Evolutionary conservation across 306 rosid genomes (phyloP), one percentile per base, ranked within the genome.

Genomic region (Sesbania bispinosa): DNA sequence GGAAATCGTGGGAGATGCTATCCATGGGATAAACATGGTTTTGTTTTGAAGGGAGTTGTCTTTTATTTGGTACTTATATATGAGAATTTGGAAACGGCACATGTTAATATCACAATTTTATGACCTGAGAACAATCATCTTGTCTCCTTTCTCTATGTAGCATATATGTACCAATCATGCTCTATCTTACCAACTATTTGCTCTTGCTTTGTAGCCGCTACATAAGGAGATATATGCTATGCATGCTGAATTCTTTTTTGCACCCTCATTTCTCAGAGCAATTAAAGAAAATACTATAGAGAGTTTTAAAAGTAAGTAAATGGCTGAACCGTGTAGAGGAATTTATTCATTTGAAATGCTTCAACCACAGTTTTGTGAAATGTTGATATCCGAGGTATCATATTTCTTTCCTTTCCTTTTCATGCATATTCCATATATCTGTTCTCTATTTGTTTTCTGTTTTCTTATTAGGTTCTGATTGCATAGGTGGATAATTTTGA

Each of bases 401-500:
- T 48, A 61, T 71, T 62, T 79, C 81, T 82, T 35, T 69, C 58
- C 47, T 57, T 67, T 62, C 60, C 55, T 47, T 69, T 48, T 75
- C 59, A 48, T 77, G 59, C 51, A 39, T 36, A 57, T 41, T 65
- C 47, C 35, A 10, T 58, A 24, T 60, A 69, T 57, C 21, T 13
- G 14, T 75, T 72, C 66, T 50, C 54, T 79, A 54, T 79, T 78
- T 54, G 43, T 73, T 81, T 64, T 57, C 54, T 78, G 57, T 82
- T 82, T 77, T 79, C 96, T 88, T 83, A 85, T 77, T 72, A 67
- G 79, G 79, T 80, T 90, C 74, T 88, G 82, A 70, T 82, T 82
- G 70, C 77, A 75, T 82, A 94, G 99, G 99, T 94, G 70, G 97
- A 94, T 68, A 83, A 85, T 77, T 95, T 95, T 82, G 97, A 91